phyloP scores from a whole-genome alignment of 257 asterid genomes.

The Lantana camara region DNA sequence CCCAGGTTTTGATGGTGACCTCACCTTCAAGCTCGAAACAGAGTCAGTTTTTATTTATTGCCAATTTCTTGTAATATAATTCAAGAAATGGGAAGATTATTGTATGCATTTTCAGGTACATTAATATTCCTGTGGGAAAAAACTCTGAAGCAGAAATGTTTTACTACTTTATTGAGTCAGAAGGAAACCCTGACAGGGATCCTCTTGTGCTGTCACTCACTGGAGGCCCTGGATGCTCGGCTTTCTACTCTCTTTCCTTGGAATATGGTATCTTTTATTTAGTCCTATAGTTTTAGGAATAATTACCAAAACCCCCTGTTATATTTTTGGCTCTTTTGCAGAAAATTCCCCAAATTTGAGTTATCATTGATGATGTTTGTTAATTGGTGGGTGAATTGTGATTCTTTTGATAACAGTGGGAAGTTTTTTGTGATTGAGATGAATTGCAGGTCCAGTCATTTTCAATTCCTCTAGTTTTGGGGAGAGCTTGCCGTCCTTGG shows the following conservation, averaged over 20 bases:
- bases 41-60: conserved; percentile 34
- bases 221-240: conserved; percentile 69
- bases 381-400: no score
- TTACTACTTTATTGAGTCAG: conserved; percentile 52
- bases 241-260: conserved; percentile 34
- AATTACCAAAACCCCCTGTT: no score
- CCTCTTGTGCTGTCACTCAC: conserved; percentile 53
- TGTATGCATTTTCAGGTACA: conserved; percentile 32
- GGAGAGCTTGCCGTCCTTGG: conserved; percentile 42
- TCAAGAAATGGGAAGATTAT: not conserved
- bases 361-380: no score
- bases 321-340: not conserved
- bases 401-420: no score
- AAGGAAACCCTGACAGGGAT: conserved; percentile 35
- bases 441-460: conserved; percentile 44
- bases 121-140: conserved; percentile 31
- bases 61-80: not conserved
- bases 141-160: conserved; percentile 38
- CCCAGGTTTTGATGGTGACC: conserved; percentile 37
- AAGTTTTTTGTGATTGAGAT: not conserved
- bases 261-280: conserved; percentile 41
- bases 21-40: conserved; percentile 46
- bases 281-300: no score
- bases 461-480: conserved; percentile 35
- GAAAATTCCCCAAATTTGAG: not conserved